phyloP scores from a whole-genome alignment of 495 filamentous ascomycete genomes.

The Talaromyces nanjingensis region DNA sequence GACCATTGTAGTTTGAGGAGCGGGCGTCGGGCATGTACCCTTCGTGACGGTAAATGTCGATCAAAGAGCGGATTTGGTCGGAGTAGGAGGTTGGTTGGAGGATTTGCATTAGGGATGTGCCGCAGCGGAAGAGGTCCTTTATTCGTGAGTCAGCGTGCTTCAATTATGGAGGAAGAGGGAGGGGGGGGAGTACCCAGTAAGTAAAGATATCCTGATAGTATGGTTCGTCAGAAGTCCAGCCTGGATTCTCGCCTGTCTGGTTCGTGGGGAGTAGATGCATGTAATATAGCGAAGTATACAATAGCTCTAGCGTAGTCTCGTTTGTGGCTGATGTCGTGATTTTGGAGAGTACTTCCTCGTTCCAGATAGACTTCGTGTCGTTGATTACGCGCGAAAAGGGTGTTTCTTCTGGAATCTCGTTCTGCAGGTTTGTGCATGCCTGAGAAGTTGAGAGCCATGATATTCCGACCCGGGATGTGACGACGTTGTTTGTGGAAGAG shows the following conservation, averaged over 20 bases:
- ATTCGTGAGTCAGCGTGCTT: not conserved
- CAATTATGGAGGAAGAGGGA: not conserved
- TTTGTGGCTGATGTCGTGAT: conserved; percentile 53
- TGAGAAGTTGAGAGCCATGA: conserved; percentile 61
- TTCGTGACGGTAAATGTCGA: conserved; percentile 64
- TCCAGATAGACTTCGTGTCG: conserved; percentile 49
- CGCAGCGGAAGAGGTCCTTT: conserved; percentile 58
- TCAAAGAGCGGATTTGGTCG: conserved; percentile 59
- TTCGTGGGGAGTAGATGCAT: conserved; percentile 68
- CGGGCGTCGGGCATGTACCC: conserved; percentile 59
- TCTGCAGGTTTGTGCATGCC: conserved; percentile 53
- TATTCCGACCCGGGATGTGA: conserved; percentile 62
- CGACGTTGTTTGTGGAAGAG: conserved; percentile 14
- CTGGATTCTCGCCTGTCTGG: conserved; percentile 64
- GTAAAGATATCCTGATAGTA: conserved; percentile 46
- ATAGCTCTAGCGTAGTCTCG: conserved; percentile 44
- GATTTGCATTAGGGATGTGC: conserved; percentile 57
- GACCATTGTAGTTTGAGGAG: conserved; percentile 67
- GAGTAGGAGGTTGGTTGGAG: conserved; percentile 57
- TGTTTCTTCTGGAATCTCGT: conserved; percentile 49
- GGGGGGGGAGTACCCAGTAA: conserved; percentile 38
- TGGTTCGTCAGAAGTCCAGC: conserved; percentile 58
- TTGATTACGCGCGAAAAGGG: conserved; percentile 39
- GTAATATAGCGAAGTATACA: conserved; percentile 62
- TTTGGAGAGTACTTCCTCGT: conserved; percentile 53